Evolutionary conservation across 2,329 filamentous ascomycete species (phyloP), one percentile per base, ranked within the genome.

Genomic region (Penicillium crustosum): DNA sequence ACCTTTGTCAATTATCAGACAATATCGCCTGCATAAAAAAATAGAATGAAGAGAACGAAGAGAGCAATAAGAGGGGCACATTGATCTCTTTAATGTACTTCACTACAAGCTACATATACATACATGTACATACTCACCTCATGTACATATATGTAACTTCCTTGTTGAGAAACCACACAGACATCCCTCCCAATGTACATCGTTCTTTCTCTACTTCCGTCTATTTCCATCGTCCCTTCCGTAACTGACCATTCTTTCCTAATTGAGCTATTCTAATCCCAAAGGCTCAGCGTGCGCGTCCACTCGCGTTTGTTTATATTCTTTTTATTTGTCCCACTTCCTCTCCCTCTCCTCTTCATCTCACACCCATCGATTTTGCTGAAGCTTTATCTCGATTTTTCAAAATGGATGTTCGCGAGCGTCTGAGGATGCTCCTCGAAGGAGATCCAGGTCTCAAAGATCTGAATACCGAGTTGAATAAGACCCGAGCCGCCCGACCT

Each of bases 401-500:
- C 31, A 19, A 31, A n/a, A 56, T 56, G 53, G 19, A 36, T 31
- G 39, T 21, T 10, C 47, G 27, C 3, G 31, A 51, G 31, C 47
- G 47, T 51, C 31, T 56, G 9, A 25, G 15, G 17, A 23, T 56
- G 38, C 53, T 56, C 7, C 49, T 51, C 8, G 13, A 44, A n/a
- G 39, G 25, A n/a, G 41, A 52, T 7, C 10, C 9, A 21, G 3
- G 38, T 29, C n/a, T 36, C n/a, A 31, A 21, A 21, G 12, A 39
- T 12, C 12, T 51, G 19, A 25, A 52, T 15, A 15, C 54, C 25
- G 15, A 29, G 17, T 10, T 52, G 33, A 45, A 33, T 42, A 12
- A 21, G 38, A 13, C 29, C 12, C 6, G 15, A 15, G 13, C 35
- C 25, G 43, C 19, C 10, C 19, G 25, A 15, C 27, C 43, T 39